Conservation (phyloP, 257 asterid genomes). For the Parsonsia alboflavescens region DNA sequence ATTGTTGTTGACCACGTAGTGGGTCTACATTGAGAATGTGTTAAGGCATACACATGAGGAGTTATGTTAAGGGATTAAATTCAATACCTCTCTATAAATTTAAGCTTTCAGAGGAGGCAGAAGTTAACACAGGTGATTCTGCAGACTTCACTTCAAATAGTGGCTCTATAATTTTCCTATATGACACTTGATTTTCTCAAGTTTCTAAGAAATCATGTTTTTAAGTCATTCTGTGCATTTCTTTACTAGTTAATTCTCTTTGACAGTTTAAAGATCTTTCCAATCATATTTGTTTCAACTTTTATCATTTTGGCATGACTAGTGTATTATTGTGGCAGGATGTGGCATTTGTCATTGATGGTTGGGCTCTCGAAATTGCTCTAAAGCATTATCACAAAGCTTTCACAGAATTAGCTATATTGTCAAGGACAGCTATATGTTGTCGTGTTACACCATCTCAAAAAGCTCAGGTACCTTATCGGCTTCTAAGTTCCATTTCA, state of each 20-base stretch:
- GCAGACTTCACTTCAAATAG: neutral
- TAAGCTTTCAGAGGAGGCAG: neutral
- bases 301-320: slow-evolving; percentile 7
- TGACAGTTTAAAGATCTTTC: neutral
- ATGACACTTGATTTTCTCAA: neutral
- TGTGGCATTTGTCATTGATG: slow-evolving; percentile 95
- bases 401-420: slow-evolving; percentile 88
- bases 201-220: neutral
- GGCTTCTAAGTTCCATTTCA: slow-evolving; percentile 9
- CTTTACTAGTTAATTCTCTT: neutral
- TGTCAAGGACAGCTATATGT: slow-evolving; percentile 93
- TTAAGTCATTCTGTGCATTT: neutral
- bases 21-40: too few species aligned
- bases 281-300: neutral
- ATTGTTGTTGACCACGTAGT: too few species aligned
- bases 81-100: too few species aligned
- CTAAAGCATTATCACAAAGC: slow-evolving; percentile 80
- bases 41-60: too few species aligned
- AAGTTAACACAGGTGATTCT: neutral
- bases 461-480: slow-evolving; percentile 81
- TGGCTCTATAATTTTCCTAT: neutral
- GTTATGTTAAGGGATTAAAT: too few species aligned
- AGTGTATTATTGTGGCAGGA: slow-evolving; percentile 50
- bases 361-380: slow-evolving; percentile 99
- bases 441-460: slow-evolving; percentile 99